Evolutionary conservation across 768 basidiomycete species (phyloP), one percentile per base, ranked within the genome.

Genomic region (Dentipellis sp.): DNA sequence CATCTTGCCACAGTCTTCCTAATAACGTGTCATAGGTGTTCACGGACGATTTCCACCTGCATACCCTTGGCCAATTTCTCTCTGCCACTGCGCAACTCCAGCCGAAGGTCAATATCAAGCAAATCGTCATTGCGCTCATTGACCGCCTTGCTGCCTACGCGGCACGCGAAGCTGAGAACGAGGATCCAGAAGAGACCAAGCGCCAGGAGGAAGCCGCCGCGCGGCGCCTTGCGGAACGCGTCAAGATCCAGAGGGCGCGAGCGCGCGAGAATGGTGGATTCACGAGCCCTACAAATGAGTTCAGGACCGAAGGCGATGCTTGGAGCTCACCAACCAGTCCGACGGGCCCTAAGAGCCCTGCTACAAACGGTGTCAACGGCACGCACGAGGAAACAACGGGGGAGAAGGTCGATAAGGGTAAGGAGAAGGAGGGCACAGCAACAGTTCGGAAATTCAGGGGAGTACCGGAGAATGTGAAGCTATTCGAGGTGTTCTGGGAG

Each of bases 401-500:
- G 10, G 70, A 67, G 61, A 66, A 67, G 29, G 67, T 67, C 14
- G 71, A 69, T 16, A 83, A 83, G 65, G 83, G 78, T 39, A 86
- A 86, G 63, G 82, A 78, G 55, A 82, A 78, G 68, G 88, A 82
- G 62, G 61, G 55, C 3, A 62, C 58, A 45, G 57, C 9, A 23
- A n/a, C 12, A 45, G 78, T 83, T 37, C 82, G 78, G 64, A 97
- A 94, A 70, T 98, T 97, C 75, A 76, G 97, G 68, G 97, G 97
- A 17, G 84, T 98, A 45, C 97, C 97, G 8, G 90, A 94, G 67
- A 80, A 97, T 61, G 97, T 97, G 21, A 91, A 88, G 66, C 71
- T 99, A 52, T 99, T 99, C 59, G 97, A 99, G 67, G 94, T 98
- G 10, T 99, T 98, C 68, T 99, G 97, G 95, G 86, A 89, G 60